These are phyloP conservation scores for Penicillium corylophilum DNA, from an alignment of 2,329 filamentous ascomycete species.

Conservation along the genomic window DNA sequence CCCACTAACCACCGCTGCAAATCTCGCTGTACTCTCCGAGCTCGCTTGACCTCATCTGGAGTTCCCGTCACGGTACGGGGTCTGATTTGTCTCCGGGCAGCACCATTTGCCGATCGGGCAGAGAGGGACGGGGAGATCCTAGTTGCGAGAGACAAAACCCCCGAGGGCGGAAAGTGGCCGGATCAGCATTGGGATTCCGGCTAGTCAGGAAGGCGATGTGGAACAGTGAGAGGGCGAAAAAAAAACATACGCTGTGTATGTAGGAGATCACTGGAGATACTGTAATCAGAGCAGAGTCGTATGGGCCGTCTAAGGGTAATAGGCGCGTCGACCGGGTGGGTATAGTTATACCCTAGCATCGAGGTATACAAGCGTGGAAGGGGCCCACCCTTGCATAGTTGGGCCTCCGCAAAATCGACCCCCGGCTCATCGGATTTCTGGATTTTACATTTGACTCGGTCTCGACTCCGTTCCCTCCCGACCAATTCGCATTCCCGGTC, in stretches of 20 bases:
- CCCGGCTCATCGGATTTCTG: constrained; percentile 22
- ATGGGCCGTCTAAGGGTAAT: no score
- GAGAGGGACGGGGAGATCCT: constrained; percentile 8
- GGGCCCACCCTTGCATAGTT: not conserved
- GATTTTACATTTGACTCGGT: constrained; percentile 9
- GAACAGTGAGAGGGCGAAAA: no score
- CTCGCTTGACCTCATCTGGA: constrained; percentile 19
- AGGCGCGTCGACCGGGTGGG: no score
- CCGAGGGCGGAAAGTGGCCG: not conserved
- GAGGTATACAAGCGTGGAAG: constrained; percentile 10
- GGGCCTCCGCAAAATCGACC: constrained; percentile 26
- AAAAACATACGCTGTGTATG: no score
- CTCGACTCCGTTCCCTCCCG: constrained; percentile 24
- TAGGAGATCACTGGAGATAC: no score
- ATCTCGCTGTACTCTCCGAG: constrained; percentile 10
- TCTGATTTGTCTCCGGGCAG: constrained; percentile 12
- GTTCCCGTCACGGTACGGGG: constrained; percentile 17
- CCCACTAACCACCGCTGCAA: not conserved
- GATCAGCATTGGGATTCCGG: not conserved
- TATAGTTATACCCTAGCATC: no score
- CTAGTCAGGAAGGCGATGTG: not conserved
- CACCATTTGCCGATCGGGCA: constrained; percentile 23
- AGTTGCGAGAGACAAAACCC: not conserved
- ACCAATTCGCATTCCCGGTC: constrained; percentile 26
- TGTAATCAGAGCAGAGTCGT: no score